These are phyloP conservation scores for Fusarium fujikuroi DNA, from an alignment of 2,329 filamentous ascomycete genomes.

Conservation along the genomic window DNA sequence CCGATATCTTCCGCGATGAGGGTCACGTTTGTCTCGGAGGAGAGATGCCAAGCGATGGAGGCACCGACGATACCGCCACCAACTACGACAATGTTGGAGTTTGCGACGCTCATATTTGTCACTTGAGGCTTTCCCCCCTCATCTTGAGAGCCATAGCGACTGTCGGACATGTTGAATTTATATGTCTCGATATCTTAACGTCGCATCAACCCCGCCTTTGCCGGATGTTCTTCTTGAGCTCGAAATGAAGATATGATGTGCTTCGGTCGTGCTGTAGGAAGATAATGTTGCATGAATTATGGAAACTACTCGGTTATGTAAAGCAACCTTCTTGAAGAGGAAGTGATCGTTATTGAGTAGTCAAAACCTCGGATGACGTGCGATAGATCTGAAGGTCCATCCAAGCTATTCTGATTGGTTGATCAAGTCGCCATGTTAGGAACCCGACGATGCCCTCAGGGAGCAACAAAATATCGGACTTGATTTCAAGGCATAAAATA, in stretches of 20 bases:
- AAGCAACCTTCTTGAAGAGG: not conserved
- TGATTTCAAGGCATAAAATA: too few species aligned
- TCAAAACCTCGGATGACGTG: not conserved
- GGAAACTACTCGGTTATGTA: not conserved
- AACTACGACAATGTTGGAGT: not conserved
- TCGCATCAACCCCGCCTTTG: not conserved
- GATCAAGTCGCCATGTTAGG: too few species aligned
- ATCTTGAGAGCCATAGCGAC: fast-evolving
- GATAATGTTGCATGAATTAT: not conserved
- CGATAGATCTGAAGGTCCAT: not conserved
- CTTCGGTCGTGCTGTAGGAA: not conserved
- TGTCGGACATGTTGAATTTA: not conserved
- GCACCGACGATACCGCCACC: slow-evolving; percentile 27
- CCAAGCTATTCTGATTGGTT: not conserved
- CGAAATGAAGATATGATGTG: not conserved
- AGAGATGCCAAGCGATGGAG: slow-evolving; percentile 22
- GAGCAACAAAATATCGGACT: too few species aligned
- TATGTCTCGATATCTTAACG: not conserved
- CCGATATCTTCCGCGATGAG: slow-evolving; percentile 23
- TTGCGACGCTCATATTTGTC: not conserved
- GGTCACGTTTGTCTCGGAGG: slow-evolving; percentile 9
- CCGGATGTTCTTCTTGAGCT: not conserved
- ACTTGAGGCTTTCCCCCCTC: fast-evolving
- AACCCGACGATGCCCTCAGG: not conserved
- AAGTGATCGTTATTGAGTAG: not conserved